Evolutionary conservation across 2,329 filamentous ascomycete species (phyloP).

Genomic region (Lanzia echinophila): DNA sequence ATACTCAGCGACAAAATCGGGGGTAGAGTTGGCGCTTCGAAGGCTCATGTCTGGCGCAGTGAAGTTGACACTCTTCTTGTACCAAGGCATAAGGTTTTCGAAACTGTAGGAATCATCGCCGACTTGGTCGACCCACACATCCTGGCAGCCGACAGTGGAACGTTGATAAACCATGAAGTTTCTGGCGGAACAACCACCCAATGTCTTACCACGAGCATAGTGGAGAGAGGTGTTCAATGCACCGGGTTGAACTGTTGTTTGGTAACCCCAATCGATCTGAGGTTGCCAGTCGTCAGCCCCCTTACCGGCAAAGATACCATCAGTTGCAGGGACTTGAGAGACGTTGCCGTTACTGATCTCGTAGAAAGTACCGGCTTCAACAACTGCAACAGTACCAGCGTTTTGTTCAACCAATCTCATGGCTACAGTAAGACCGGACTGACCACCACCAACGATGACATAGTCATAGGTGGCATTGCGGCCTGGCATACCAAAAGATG

Average conservation of each 20-base stretch:
- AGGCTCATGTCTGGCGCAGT: slow-evolving; percentile 2
- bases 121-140: slow-evolving; percentile 37
- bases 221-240: slow-evolving; percentile 7
- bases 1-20: slow-evolving; percentile 19
- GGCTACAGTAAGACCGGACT: slow-evolving; percentile 10
- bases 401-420: neutral
- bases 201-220: slow-evolving; percentile 28
- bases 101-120: slow-evolving; percentile 40
- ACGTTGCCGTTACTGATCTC: slow-evolving; percentile 11
- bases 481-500: slow-evolving; percentile 9
- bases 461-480: slow-evolving; percentile 12
- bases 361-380: slow-evolving; percentile 12
- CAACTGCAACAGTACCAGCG: slow-evolving; percentile 7
- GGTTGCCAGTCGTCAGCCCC: slow-evolving; percentile 11
- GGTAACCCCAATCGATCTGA: slow-evolving; percentile 27
- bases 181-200: slow-evolving; percentile 27
- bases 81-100: slow-evolving; percentile 39
- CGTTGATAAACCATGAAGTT: slow-evolving; percentile 32
- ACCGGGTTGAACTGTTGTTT: slow-evolving; percentile 24
- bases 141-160: slow-evolving; percentile 26
- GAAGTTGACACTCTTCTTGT: slow-evolving; percentile 23
- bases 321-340: slow-evolving; percentile 4
- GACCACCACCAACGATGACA: slow-evolving; percentile 12
- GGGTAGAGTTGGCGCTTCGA: slow-evolving; percentile 26
- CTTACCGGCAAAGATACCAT: slow-evolving; percentile 1